Percentiles rank a stretch among this genome's conserved stretches.
phyloP scores from a whole-genome alignment of 352 stramenopile genomes.

The Phytophthora cajani region DNA sequence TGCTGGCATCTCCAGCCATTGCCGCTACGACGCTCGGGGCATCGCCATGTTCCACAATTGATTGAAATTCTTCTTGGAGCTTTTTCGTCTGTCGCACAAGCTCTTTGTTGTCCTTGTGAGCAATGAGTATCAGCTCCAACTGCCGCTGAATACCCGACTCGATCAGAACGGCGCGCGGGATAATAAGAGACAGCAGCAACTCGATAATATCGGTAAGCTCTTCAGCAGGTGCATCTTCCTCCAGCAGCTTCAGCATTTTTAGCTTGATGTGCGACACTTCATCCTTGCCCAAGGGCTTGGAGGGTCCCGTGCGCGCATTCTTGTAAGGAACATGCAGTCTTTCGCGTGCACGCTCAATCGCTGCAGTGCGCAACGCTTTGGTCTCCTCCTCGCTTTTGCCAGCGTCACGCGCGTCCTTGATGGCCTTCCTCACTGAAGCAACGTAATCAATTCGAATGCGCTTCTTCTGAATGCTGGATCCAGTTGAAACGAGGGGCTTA shows the following conservation, averaged over 20 bases:
- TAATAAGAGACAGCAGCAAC: constrained; percentile 79
- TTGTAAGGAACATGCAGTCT: constrained; percentile 85
- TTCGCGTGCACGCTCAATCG: constrained; percentile 80
- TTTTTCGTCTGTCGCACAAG: constrained; percentile 84
- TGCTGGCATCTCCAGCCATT: constrained; percentile 24
- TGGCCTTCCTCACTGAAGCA: constrained; percentile 79
- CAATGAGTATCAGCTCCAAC: constrained; percentile 77
- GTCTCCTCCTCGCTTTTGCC: constrained; percentile 83
- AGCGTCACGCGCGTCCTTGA: constrained; percentile 79
- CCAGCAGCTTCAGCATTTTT: constrained; percentile 85
- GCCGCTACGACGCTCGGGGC: constrained; percentile 32
- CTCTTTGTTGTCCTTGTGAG: constrained; percentile 89
- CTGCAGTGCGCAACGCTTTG: constrained; percentile 66
- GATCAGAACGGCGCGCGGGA: constrained; percentile 74
- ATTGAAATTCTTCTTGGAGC: constrained; percentile 80
- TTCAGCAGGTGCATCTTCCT: constrained; percentile 82
- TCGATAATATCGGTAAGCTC: constrained; percentile 86
- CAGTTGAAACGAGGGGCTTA: constrained; percentile 10
- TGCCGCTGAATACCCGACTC: constrained; percentile 80
- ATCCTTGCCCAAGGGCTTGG: constrained; percentile 82
- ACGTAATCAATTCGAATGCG: constrained; percentile 88
- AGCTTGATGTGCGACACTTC: constrained; percentile 87
- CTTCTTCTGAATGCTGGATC: constrained; percentile 67
- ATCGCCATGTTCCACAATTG: constrained; percentile 67
- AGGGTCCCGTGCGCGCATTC: constrained; percentile 70